Evolutionary conservation across 2,329 filamentous ascomycete species (phyloP).

Genomic region (Pyrenochaeta sp.): DNA sequence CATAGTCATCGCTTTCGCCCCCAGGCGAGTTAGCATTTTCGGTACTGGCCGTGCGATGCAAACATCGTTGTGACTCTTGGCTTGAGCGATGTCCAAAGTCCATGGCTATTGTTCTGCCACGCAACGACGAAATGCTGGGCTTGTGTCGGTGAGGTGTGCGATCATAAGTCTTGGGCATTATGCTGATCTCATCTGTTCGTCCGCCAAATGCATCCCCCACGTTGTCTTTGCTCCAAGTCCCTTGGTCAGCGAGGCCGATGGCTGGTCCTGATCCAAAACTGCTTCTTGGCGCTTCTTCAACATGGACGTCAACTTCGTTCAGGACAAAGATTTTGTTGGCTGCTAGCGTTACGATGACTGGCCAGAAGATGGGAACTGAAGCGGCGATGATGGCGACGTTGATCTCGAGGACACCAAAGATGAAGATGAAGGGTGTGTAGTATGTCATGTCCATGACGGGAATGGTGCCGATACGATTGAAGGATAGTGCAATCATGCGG

Average conservation of each 20-base stretch:
- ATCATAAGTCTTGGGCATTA: conserved; percentile 19
- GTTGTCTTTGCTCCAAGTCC: conserved; percentile 17
- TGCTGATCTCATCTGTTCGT: conserved; percentile 18
- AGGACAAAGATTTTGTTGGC: conserved; percentile 49
- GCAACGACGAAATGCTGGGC: conserved; percentile 17
- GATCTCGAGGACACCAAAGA: conserved; percentile 49
- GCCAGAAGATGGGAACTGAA: conserved; percentile 52
- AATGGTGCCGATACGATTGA: conserved; percentile 41
- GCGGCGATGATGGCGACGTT: conserved; percentile 49
- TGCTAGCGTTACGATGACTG: conserved; percentile 40
- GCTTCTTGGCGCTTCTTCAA: conserved; percentile 28
- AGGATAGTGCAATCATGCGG: conserved; percentile 38
- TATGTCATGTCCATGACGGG: conserved; percentile 43
- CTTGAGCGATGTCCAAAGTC: conserved; percentile 26
- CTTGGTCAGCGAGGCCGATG: conserved; percentile 27
- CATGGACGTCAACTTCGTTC: conserved; percentile 48
- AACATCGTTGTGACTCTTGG: conserved; percentile 36
- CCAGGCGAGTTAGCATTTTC: conserved; percentile 4
- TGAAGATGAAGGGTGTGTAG: conserved; percentile 39
- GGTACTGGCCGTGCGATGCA: conserved; percentile 17
- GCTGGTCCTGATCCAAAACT: conserved; percentile 20
- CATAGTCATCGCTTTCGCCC: conserved; percentile 20
- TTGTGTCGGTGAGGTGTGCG: conserved; percentile 14
- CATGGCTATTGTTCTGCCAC: conserved; percentile 17
- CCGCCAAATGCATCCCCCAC: conserved; percentile 12